A percentile compares a stretch with the other conserved stretches of the same genome.
Conservation (phyloP, 495 filamentous ascomycete species). For the Durotheca rogersii region DNA sequence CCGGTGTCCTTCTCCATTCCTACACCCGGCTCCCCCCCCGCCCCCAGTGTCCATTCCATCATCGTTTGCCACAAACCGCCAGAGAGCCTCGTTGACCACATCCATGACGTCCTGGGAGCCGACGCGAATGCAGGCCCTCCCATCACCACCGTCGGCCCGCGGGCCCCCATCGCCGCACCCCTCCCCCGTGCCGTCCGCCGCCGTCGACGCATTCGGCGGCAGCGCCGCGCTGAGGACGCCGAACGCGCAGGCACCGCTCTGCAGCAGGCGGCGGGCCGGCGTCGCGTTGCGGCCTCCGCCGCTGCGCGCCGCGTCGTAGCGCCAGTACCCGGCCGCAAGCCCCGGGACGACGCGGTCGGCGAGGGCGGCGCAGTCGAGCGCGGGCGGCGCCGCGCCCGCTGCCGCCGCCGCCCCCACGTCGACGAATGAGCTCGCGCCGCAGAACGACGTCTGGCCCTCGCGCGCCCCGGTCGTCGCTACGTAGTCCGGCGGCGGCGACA, state of each 20-base stretch:
- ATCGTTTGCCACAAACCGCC: neutral
- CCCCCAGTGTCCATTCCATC: too few species aligned
- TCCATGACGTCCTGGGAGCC: neutral
- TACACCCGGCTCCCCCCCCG: too few species aligned
- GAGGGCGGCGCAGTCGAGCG: slow-evolving; percentile 6
- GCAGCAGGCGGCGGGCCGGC: too few species aligned
- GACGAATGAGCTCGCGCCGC: slow-evolving; percentile 4
- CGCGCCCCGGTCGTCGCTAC: neutral
- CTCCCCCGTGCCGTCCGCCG: too few species aligned
- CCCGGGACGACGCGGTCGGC: neutral
- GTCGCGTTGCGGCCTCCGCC: neutral
- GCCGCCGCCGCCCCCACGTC: neutral
- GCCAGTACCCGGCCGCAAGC: neutral
- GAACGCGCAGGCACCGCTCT: neutral
- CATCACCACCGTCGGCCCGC: neutral
- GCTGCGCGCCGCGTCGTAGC: neutral
- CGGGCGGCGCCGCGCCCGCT: neutral
- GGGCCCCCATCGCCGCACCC: neutral
- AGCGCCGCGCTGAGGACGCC: too few species aligned
- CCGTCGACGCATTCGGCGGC: too few species aligned
- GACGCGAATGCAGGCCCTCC: neutral
- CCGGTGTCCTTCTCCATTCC: too few species aligned
- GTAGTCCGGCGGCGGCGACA: neutral
- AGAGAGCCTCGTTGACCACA: neutral
- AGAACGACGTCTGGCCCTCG: neutral